These are phyloP conservation scores for Arthrobotrys pseudoclavata DNA, from an alignment of 2,329 filamentous ascomycete species.

Conservation along the genomic window DNA sequence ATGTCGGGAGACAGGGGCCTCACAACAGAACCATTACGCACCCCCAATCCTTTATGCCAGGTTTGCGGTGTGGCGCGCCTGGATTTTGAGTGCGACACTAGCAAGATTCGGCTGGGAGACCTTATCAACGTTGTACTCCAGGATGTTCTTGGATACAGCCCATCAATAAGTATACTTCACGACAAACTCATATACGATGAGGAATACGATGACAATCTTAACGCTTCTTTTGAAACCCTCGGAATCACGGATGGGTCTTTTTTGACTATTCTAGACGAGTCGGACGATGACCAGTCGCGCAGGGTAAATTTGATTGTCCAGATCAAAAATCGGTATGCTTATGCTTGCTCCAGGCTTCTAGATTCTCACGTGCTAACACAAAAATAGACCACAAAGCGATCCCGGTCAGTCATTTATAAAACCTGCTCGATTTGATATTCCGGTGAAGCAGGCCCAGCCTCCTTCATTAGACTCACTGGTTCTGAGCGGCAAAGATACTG, in stretches of 20 bases:
- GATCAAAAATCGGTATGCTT: constrained; percentile 74
- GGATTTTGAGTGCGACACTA: constrained; percentile 77
- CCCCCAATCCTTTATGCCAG: constrained; percentile 84
- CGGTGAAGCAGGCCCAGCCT: constrained; percentile 67
- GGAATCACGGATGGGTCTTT: constrained; percentile 81
- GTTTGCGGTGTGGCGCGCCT: constrained; percentile 83
- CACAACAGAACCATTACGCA: constrained; percentile 71
- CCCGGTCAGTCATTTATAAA: constrained; percentile 59
- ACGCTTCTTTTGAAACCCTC: constrained; percentile 82
- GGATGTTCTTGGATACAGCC: constrained; percentile 79
- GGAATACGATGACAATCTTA: constrained; percentile 87
- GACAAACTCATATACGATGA: constrained; percentile 86
- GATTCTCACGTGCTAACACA: not conserved
- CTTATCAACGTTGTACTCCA: constrained; percentile 82
- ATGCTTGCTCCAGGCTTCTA: constrained; percentile 62
- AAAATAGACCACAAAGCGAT: constrained; percentile 66
- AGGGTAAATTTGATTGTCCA: constrained; percentile 85
- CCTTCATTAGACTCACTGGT: constrained; percentile 64
- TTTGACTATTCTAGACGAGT: constrained; percentile 85
- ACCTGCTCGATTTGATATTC: constrained; percentile 67
- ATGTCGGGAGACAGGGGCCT: constrained; percentile 73
- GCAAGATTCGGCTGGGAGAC: constrained; percentile 80
- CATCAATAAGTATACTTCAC: constrained; percentile 83
- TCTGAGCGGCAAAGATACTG: constrained; percentile 63
- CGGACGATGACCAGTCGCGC: constrained; percentile 76